phyloP scores from a whole-genome alignment of 495 filamentous ascomycete species.

The Hyaloscypha hepaticicola region DNA sequence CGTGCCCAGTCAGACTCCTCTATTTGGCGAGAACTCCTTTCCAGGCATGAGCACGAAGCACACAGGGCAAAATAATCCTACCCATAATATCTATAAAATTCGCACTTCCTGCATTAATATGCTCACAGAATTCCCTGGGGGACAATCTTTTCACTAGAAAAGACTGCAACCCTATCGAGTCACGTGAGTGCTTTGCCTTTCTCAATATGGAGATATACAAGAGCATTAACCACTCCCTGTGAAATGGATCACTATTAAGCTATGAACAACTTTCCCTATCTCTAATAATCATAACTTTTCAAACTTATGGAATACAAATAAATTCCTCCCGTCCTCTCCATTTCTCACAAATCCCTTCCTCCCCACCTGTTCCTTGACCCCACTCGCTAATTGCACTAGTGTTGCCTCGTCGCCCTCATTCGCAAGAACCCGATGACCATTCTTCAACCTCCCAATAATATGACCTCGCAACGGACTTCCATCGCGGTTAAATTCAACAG shows the following conservation, averaged over 20 bases:
- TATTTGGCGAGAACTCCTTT: too few relatives aligned
- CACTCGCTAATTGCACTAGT: slow-evolving; percentile 37
- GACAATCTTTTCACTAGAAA: too few relatives aligned
- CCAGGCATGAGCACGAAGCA: too few relatives aligned
- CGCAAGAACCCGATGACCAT: slow-evolving; percentile 48
- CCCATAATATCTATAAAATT: too few relatives aligned
- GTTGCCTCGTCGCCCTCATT: slow-evolving; percentile 46
- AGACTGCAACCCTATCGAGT: too few relatives aligned
- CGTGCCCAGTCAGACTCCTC: too few relatives aligned
- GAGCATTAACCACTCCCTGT: too few relatives aligned
- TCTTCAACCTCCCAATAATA: slow-evolving; percentile 49
- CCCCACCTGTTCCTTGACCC: slow-evolving; percentile 36
- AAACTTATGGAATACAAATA: slow-evolving; percentile 39
- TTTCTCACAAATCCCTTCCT: slow-evolving; percentile 38
- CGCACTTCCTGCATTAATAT: not conserved
- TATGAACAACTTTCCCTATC: too few relatives aligned
- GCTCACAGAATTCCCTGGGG: not conserved
- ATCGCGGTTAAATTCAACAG: slow-evolving; percentile 49
- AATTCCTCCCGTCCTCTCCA: slow-evolving; percentile 38
- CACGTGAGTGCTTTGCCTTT: too few relatives aligned
- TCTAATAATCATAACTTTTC: slow-evolving; percentile 15
- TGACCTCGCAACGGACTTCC: slow-evolving; percentile 43
- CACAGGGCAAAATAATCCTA: too few relatives aligned
- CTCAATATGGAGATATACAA: too few relatives aligned
- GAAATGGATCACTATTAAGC: too few relatives aligned